Base-by-base conservation (phyloP, 805 yeast genomes). In the Metschnikowia vanudenii region DNA sequence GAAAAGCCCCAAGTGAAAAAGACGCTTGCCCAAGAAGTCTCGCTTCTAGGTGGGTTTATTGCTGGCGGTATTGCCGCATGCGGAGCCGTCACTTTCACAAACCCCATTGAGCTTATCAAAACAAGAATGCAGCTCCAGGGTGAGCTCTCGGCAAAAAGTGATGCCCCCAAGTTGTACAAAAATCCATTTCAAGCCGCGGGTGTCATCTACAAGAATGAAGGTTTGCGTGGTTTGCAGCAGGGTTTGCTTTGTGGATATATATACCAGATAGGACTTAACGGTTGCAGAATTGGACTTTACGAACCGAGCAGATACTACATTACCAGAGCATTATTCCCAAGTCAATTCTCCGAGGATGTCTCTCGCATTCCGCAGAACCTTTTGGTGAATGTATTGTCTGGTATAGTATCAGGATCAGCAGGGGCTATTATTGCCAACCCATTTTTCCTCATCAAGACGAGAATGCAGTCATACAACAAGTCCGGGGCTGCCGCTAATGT, bases 81-180 rank as follows among this genome's bases (percentile, higher is more conserved):
- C 72, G 94, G 96, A 45, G 98, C 99, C 0, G 99, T 94, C 37
- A 92, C 97, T 0, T 84, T 92, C 62, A 91, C 98, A 3, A 94
- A 94, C 63, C 99, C 99, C 5, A 85, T 94, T 52, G 99, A 94
- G 67, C 74, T 94, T 51, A 89, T 92, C 56, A 94, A 94, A 70
- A 94, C 96, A 8, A 75, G 98, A 69, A 87, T 92, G 96, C 99
- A 94, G 66, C 73, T 94, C 39, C 97, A 94, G 67, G 99, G 99
- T 50, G 98, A 94, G 68, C 74, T 92, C 42, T 71, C 80, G 11
- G 74, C 84, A 12, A 68, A 76, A 9, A 64, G 74, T 28, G 69
- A 76, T 34, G 76, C 74, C 19, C 75, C 83, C 0, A 72, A 61
- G 45, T 55, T 77, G 18, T 94, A 92, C 67, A 85, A 77, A 55